A percentile compares a stretch with the other conserved stretches of the same genome.
Conservation (phyloP, 1,284 basidiomycete genomes). For the Rhodotorula sp. region DNA sequence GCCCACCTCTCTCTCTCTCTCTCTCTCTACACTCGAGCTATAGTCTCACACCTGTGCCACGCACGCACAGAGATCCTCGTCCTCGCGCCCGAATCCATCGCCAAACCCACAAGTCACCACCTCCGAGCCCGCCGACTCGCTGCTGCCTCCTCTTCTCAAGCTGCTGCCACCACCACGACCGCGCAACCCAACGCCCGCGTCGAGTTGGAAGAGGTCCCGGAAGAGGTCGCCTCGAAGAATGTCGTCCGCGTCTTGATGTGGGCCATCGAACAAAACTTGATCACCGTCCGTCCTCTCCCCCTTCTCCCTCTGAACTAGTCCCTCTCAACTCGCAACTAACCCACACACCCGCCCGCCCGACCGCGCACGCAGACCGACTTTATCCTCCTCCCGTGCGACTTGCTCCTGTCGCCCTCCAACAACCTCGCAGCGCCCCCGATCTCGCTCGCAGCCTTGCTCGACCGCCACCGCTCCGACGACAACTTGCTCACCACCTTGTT, state of each 20-base stretch:
- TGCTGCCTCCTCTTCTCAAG: not conserved
- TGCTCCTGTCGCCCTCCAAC: conserved; percentile 67
- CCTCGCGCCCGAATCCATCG: conserved; percentile 59
- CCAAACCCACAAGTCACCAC: conserved; percentile 39
- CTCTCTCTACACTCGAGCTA: too few species aligned
- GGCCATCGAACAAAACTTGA: conserved; percentile 37
- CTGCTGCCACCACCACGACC: conserved; percentile 13
- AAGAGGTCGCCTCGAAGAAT: conserved; percentile 30
- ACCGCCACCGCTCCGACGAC: conserved; percentile 73
- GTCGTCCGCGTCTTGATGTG: conserved; percentile 36
- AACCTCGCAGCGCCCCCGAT: conserved; percentile 54
- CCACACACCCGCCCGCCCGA: not conserved
- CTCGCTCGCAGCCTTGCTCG: conserved; percentile 66
- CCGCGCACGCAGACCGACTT: conserved; percentile 62
- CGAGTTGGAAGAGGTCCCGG: conserved; percentile 41
- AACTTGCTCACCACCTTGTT: conserved; percentile 74
- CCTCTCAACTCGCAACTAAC: too few species aligned
- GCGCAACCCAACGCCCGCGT: conserved; percentile 29
- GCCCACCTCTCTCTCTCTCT: conserved; percentile 27
- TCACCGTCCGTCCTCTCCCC: conserved; percentile 36
- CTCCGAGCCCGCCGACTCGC: conserved; percentile 34
- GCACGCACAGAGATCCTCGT: conserved; percentile 70
- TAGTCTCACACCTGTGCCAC: not conserved
- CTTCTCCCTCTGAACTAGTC: not conserved
- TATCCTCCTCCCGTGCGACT: conserved; percentile 86